A percentile compares a stretch with the other conserved stretches of the same genome.
phyloP scores from a whole-genome alignment of 208 protist species.

The Tetramitus jugosus region DNA sequence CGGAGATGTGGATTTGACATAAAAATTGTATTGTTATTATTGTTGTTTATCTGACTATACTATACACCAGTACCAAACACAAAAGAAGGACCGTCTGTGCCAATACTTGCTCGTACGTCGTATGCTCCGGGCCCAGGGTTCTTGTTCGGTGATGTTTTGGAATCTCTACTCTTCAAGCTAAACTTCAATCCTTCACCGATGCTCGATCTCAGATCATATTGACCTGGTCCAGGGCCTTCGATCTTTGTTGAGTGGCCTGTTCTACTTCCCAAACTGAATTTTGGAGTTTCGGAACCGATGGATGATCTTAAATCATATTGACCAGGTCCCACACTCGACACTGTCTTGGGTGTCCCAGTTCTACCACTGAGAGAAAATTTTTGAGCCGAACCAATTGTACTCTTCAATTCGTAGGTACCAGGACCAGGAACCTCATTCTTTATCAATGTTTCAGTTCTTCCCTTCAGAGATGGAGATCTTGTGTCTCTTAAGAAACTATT shows the following conservation, averaged over 20 bases:
- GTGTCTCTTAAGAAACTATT: background rate
- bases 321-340: background rate
- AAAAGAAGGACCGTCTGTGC: background rate
- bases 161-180: background rate
- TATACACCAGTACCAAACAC: too few relatives aligned
- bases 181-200: background rate
- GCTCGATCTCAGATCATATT: background rate
- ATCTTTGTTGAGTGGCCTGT: background rate
- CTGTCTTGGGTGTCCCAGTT: background rate
- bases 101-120: background rate
- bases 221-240: constrained; percentile 8
- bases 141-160: background rate
- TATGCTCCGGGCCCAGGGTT: background rate
- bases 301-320: background rate
- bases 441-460: background rate
- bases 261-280: background rate
- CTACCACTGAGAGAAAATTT: background rate
- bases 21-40: too few relatives aligned
- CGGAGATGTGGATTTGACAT: too few relatives aligned
- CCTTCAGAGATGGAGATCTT: background rate
- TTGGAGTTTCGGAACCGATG: background rate
- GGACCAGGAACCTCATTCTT: background rate
- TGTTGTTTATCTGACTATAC: too few relatives aligned
- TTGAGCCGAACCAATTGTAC: background rate
- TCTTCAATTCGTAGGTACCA: background rate